Percentiles rank a stretch among this genome's conserved stretches.
phyloP scores from a whole-genome alignment of 108 stramenopile genomes.

The Poteriospumella lacustris region DNA sequence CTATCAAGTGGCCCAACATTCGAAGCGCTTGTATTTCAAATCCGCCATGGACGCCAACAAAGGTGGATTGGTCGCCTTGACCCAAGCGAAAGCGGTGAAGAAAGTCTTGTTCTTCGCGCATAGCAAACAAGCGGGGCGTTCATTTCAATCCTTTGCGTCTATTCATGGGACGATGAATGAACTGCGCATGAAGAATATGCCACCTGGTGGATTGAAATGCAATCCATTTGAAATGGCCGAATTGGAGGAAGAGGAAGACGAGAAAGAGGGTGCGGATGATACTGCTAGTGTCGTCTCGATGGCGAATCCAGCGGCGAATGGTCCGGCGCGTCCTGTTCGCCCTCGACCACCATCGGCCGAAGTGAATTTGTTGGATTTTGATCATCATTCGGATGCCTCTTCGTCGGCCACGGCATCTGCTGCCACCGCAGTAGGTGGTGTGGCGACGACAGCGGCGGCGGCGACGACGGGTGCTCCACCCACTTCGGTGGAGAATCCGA shows the following conservation, averaged over 20 bases:
- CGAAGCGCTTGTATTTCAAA: not conserved
- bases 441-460: no score
- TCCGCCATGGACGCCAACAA: not conserved
- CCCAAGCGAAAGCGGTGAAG: not conserved
- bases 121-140: not conserved
- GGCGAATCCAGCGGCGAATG: not conserved
- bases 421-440: no score
- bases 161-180: not conserved
- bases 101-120: not conserved
- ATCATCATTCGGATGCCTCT: not conserved
- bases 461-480: no score
- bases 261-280: not conserved
- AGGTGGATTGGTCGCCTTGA: not conserved
- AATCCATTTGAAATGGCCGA: not conserved
- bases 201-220: no score
- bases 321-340: not conserved
- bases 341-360: not conserved
- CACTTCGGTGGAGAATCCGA: not conserved
- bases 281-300: not conserved
- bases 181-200: not conserved
- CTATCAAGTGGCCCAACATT: not conserved
- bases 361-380: not conserved
- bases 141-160: not conserved
- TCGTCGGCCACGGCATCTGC: no score
- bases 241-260: not conserved